Base-by-base conservation (phyloP, 805 yeast species). In the Yarrowia hollandica region DNA sequence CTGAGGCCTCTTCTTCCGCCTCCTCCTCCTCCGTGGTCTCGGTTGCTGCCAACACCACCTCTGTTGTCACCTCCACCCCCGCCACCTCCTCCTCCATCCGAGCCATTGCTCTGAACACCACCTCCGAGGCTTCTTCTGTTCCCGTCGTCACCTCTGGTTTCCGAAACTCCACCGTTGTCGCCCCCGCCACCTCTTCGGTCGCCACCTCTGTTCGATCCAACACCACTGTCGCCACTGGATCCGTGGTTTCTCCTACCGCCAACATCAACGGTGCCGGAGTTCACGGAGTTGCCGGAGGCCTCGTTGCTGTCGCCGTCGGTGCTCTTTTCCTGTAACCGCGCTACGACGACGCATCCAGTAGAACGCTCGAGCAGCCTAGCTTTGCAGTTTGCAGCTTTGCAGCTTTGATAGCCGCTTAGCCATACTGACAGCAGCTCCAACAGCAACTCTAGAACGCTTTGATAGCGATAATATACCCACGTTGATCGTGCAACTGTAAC, bases 271-370 rank as follows among this genome's bases (percentile, higher is more conserved):
- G 63, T 5, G 60, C 60, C 39, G 37, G 37, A 22, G 62, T 52
- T 21, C 35, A 62, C 39, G 55, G 30, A 2, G 14, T 61, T 42
- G 64, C 64, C 30, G 61, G 60, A 16, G 55, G 62, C 18, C 66
- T 58, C 18, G 61, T 57, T 38, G 66, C 63, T 34, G 39, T 63
- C 11, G 55, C 35, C 2, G 30, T 46, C 2, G 52, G 19, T 7
- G 52, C 52, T 4, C 37, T 37, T 19, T 37, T 44, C 0, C n/a
- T 44, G 2, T 44, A 44, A 30, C 5, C 34, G 6, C 34, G n/a
- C 28, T 25, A 25, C n/a, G n/a, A n/a, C n/a, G n/a, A n/a, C n/a
- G n/a, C n/a, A n/a, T n/a, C n/a, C n/a, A n/a, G n/a, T n/a, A n/a
- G n/a, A n/a, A n/a, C n/a, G n/a, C n/a, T n/a, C n/a, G n/a, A n/a